Conservation (phyloP, 129 eudicot genomes). For the Gnaphalium uliginosum region DNA sequence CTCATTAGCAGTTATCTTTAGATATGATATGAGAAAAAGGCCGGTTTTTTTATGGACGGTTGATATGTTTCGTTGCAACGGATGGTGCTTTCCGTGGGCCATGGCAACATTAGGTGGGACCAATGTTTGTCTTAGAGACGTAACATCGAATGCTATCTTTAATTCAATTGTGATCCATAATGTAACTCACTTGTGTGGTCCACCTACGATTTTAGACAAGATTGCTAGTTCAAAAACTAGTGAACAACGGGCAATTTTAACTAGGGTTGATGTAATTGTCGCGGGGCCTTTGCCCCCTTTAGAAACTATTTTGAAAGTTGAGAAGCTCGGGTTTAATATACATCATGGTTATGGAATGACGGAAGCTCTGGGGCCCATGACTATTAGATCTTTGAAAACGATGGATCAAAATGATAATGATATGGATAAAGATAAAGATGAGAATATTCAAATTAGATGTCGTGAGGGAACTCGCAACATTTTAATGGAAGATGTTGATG, state of each 20-base stretch:
- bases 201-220: constrained; percentile 47
- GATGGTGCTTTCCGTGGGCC: constrained; percentile 79
- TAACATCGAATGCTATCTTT: constrained; percentile 37
- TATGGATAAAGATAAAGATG: background rate
- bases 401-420: background rate
- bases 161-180: constrained; percentile 39
- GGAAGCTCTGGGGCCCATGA: constrained; percentile 58
- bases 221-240: constrained; percentile 34
- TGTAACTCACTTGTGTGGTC: constrained; percentile 66
- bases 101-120: constrained; percentile 74
- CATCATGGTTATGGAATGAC: constrained; percentile 67
- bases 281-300: constrained; percentile 57
- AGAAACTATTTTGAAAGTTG: constrained; percentile 28
- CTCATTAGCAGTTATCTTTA: constrained; percentile 47
- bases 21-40: constrained; percentile 40
- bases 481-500: constrained; percentile 57
- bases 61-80: constrained; percentile 77
- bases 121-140: constrained; percentile 53
- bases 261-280: constrained; percentile 44
- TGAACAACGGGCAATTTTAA: constrained; percentile 18
- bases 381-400: constrained; percentile 2
- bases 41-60: constrained; percentile 71
- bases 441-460: background rate
- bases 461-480: constrained; percentile 44
- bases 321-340: constrained; percentile 43